Percentiles rank a stretch among this genome's conserved stretches.
phyloP scores from a whole-genome alignment of 768 basidiomycete species.

The Mycena latifolia region DNA sequence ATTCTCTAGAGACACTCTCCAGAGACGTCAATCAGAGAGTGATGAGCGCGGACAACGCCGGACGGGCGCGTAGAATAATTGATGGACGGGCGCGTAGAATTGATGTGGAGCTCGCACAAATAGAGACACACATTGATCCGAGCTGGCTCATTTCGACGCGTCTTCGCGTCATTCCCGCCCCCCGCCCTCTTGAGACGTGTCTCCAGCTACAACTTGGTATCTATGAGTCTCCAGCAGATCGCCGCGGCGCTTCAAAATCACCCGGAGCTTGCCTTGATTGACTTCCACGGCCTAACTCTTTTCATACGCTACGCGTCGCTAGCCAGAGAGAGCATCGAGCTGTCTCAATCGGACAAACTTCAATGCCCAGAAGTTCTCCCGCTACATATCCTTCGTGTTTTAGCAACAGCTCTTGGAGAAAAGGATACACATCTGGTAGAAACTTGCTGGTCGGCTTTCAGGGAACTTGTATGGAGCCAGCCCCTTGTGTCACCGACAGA shows the following conservation, averaged over 20 bases:
- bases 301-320: background rate
- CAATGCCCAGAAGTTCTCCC: background rate
- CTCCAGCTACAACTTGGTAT: too few species aligned
- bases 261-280: background rate
- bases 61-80: too few species aligned
- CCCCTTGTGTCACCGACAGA: background rate
- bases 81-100: too few species aligned
- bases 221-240: too few species aligned
- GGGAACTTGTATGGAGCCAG: constrained; percentile 11
- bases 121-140: too few species aligned
- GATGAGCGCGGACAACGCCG: too few species aligned
- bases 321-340: background rate
- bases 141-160: too few species aligned
- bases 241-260: background rate
- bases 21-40: too few species aligned
- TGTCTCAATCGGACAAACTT: background rate
- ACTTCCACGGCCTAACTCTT: background rate
- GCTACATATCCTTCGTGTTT: background rate
- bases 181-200: too few species aligned
- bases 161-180: too few species aligned
- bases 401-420: background rate
- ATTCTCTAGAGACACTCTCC: too few species aligned
- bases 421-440: background rate
- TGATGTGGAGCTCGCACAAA: too few species aligned
- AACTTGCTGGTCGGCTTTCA: constrained; percentile 19